These are phyloP conservation scores for Boletus rex-veris DNA, from an alignment of 768 basidiomycete species.

Conservation along the genomic window DNA sequence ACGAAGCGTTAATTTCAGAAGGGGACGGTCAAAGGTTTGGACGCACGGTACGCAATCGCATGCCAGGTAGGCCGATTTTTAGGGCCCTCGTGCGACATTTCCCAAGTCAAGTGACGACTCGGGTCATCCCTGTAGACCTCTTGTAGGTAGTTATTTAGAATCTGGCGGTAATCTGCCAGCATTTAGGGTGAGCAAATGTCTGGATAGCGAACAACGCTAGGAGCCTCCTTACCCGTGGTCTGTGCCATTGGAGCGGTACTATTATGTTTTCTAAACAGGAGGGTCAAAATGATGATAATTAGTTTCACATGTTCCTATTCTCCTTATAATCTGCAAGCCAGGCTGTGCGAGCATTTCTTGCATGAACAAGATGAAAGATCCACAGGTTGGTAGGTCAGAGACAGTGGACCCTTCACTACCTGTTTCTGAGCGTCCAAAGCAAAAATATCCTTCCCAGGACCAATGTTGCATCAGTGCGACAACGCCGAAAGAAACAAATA, in stretches of 20 bases:
- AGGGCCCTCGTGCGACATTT: slow-evolving; percentile 12
- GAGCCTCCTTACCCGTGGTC: slow-evolving; percentile 8
- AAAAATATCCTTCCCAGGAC: background rate
- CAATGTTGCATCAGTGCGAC: background rate
- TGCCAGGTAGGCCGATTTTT: slow-evolving; percentile 23
- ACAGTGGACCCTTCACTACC: slow-evolving; percentile 1
- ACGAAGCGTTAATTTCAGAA: background rate
- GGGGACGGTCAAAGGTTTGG: background rate
- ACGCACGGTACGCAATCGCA: slow-evolving; percentile 22
- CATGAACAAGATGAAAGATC: slow-evolving; percentile 1
- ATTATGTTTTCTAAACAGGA: background rate
- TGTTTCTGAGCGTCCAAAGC: background rate
- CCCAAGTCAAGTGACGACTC: slow-evolving; percentile 16
- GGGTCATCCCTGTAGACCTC: slow-evolving; percentile 12
- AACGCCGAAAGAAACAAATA: background rate
- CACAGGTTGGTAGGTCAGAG: slow-evolving; percentile 24
- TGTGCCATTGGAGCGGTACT: slow-evolving; percentile 3
- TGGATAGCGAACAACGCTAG: background rate
- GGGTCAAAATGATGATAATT: background rate
- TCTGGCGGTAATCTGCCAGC: slow-evolving; percentile 19
- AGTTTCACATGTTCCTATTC: background rate
- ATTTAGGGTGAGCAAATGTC: background rate
- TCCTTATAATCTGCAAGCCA: slow-evolving; percentile 15
- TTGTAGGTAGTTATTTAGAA: slow-evolving; percentile 24
- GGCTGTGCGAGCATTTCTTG: slow-evolving; percentile 13